Base-by-base conservation (phyloP, 129 eudicot genomes). In the Flaveria linearis region DNA sequence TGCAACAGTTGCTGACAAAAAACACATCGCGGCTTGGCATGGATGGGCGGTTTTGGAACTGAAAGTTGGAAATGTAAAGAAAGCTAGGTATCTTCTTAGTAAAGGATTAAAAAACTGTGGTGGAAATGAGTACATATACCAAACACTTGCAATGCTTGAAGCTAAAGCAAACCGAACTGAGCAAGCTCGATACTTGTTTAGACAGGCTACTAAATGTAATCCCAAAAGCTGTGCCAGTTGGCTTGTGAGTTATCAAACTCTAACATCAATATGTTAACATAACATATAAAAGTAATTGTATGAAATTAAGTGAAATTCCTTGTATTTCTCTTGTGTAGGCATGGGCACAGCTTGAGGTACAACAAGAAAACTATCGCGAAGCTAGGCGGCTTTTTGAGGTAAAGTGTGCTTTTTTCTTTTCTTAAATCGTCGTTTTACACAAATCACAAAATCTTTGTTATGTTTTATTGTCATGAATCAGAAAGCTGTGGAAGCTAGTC, bases 31-130 rank as follows among this genome's bases (percentile, higher is more conserved):
- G 58, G 99, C 97, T 18, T 94, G 99, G 99, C 99, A 94, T 83
- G 99, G 99, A 83, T 94, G 99, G 99, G 99, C 97, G 4, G 87
- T 91, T 6, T 81, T 94, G 88, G 99, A 94, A 78, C 83, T 91
- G 26, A 89, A 91, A 72, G 89, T 85, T 23, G 97, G 97, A 50
- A 94, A 94, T 67, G 84, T 89, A 26, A 88, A 86, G 66, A 94
- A 94, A 77, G 97, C 97, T 53, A 83, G 99, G 75, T 79, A 84
- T 83, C 96, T 94, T 70, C 97, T 94, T 17, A 87, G 85, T 12
- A 94, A 91, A 78, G 96, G 90, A 46, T 82, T 94, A 14, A 94
- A 91, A 49, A 87, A 78, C 56, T 89, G 90, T 83, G 97, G 97
- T 50, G 96, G 91, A 46, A 94, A 94, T 51, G 99, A 94, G 47